Percentiles rank a stretch among this genome's conserved stretches.
Evolutionary conservation across 1,284 basidiomycete species (phyloP).

Genomic region (Stereum hirsutum): DNA sequence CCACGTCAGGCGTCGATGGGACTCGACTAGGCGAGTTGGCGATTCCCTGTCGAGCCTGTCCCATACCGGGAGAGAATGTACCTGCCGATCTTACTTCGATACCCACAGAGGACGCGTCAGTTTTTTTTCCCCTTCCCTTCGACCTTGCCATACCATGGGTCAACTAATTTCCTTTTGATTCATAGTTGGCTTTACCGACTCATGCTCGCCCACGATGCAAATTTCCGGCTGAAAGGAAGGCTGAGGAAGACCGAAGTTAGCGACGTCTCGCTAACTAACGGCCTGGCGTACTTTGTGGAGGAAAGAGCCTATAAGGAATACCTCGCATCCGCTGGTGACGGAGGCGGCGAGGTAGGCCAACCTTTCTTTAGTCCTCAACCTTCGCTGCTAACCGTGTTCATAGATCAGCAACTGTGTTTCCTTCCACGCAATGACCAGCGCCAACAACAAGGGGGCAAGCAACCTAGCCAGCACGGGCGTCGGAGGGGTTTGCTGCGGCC

Average conservation of each 20-base stretch:
- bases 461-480: no score
- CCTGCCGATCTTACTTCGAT: slow-evolving; percentile 13
- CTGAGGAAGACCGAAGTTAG: background rate
- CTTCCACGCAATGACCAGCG: no score
- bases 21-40: slow-evolving; percentile 17
- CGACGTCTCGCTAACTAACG: background rate
- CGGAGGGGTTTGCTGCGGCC: no score
- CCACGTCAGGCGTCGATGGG: slow-evolving; percentile 10
- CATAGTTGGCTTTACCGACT: slow-evolving; percentile 16
- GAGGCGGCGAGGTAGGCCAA: no score
- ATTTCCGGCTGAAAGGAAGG: slow-evolving; percentile 13
- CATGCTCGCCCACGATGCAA: slow-evolving; percentile 18
- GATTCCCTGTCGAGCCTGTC: slow-evolving; percentile 21
- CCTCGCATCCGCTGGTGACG: background rate
- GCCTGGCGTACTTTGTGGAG: background rate
- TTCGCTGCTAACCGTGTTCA: no score
- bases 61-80: slow-evolving; percentile 18
- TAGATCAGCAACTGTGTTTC: no score
- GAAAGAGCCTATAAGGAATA: slow-evolving; percentile 9
- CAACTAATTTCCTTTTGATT: background rate
- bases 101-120: slow-evolving; percentile 11
- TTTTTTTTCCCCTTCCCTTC: slow-evolving; percentile 1
- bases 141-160: no score
- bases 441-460: no score
- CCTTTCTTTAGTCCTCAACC: no score